Evolutionary conservation across 129 eudicot genomes (phyloP), one percentile per base, ranked within the genome.

Genomic region (Artemisia tridentata): DNA sequence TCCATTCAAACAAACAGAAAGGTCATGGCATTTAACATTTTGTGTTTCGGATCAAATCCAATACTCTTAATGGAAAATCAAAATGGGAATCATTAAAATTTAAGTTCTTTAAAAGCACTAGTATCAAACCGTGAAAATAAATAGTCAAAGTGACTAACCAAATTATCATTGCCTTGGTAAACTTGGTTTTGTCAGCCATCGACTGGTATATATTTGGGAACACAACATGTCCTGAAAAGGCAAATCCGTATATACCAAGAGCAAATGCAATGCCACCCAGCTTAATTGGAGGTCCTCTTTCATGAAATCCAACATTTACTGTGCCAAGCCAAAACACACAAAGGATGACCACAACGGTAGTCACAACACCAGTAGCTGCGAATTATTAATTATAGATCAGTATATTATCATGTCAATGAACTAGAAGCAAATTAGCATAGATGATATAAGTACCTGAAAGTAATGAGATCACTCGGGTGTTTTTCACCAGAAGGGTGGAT

Each of bases 181-280:
- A 91, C 84, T 91, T 78, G 5, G 80, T 80, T 76, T 82, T 88
- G 66, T 91, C 92, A 49, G 97, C 92, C 97, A 91, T 91, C 21
- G 97, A 88, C 48, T 91, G 96, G 81, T 92, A 92, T 60, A 92
- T 88, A 72, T 92, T 92, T 15, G 98, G 98, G 69, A 92, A 86
- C 29, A 92, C 98, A 17, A 87, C 71, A 75, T 92, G 96, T 7
- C 98, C 98, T 0, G 98, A 84, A 71, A 82, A 92, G 82, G 96
- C 83, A 82, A 75, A 92, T 11, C 96, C 98, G 50, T 82, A 92
- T 31, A 92, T 79, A 74, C 96, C 98, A 68, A 88, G 78, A 2
- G 93, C 88, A 51, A 84, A 86, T 62, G 96, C 91, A 62, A 92
- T 54, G 21, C 96, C 96, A 52, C 82, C 82, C 79, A 85, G 85